Conservation (phyloP, 2,329 filamentous ascomycete species). For the Fusarium hostae region DNA sequence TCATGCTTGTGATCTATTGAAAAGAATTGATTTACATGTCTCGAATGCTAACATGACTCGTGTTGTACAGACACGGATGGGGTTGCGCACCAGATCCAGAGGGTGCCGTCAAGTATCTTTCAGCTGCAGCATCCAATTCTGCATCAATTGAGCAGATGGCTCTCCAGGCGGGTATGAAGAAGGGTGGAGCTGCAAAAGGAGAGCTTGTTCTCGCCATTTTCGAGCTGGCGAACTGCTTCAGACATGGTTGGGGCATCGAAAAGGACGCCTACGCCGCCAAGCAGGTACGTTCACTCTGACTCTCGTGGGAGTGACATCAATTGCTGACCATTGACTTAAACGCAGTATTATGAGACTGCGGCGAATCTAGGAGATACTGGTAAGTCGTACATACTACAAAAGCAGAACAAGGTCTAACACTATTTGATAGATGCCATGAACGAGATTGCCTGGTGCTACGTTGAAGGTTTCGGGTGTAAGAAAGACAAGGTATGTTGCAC, state of each 20-base stretch:
- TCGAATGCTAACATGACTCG: conserved; percentile 30
- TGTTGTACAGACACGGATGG: conserved; percentile 81
- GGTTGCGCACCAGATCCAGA: conserved; percentile 79
- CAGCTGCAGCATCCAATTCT: conserved; percentile 88
- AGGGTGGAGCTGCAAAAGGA: conserved; percentile 93
- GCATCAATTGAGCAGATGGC: conserved; percentile 88
- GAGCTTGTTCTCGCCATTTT: conserved; percentile 97
- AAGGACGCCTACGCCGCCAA: conserved; percentile 88
- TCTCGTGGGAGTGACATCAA: not conserved
- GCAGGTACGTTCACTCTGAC: conserved; percentile 58
- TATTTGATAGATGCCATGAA: conserved; percentile 85
- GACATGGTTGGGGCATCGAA: conserved; percentile 91
- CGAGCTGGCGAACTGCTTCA: conserved; percentile 91
- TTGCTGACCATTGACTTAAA: conserved; percentile 10
- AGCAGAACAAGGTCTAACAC: conserved; percentile 17
- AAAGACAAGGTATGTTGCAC: conserved; percentile 90
- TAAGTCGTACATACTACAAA: conserved; percentile 49
- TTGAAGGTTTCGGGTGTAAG: conserved; percentile 95
- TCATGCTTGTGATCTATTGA: not conserved
- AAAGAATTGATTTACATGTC: not conserved
- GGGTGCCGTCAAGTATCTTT: conserved; percentile 84
- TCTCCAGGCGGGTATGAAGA: conserved; percentile 86
- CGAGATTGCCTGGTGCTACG: conserved; percentile 93
- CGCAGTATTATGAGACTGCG: conserved; percentile 94
- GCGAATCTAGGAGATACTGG: conserved; percentile 93